Conservation (phyloP, 495 filamentous ascomycete genomes). For the Massariosphaeria phaeospora region DNA sequence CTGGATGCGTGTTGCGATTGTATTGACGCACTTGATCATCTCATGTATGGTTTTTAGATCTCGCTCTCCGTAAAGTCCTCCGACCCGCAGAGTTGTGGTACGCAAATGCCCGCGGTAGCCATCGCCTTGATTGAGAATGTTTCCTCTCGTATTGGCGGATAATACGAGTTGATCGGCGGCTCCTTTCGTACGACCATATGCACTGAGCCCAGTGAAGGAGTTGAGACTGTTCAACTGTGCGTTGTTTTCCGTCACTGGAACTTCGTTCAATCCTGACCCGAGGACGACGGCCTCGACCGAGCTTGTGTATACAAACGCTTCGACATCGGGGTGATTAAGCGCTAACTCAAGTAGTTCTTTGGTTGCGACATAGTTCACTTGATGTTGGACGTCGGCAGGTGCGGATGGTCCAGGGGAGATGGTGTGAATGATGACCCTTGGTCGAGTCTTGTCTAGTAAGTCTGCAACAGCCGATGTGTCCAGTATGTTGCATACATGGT, state of each 20-base stretch:
- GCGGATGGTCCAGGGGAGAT: conserved; percentile 3
- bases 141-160: too few species aligned
- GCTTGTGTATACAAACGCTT: conserved; percentile 6
- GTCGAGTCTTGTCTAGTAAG: not conserved
- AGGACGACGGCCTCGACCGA: not conserved
- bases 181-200: not conserved
- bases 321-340: not conserved
- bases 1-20: not conserved
- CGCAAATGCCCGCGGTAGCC: not conserved
- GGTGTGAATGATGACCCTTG: not conserved
- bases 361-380: conserved; percentile 2
- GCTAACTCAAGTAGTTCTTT: not conserved
- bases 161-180: not conserved
- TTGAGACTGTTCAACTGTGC: not conserved
- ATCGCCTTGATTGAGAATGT: too few species aligned
- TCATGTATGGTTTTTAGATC: not conserved
- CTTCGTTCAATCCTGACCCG: not conserved
- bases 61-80: not conserved
- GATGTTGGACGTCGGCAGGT: not conserved
- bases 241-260: not conserved
- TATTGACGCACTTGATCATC: conserved; percentile 1
- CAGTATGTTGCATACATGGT: too few species aligned
- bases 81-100: not conserved
- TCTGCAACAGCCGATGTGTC: too few species aligned
- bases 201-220: too few species aligned